Evolutionary conservation across 2,329 filamentous ascomycete genomes (phyloP).

Genomic region (Cryphonectria naterciae): DNA sequence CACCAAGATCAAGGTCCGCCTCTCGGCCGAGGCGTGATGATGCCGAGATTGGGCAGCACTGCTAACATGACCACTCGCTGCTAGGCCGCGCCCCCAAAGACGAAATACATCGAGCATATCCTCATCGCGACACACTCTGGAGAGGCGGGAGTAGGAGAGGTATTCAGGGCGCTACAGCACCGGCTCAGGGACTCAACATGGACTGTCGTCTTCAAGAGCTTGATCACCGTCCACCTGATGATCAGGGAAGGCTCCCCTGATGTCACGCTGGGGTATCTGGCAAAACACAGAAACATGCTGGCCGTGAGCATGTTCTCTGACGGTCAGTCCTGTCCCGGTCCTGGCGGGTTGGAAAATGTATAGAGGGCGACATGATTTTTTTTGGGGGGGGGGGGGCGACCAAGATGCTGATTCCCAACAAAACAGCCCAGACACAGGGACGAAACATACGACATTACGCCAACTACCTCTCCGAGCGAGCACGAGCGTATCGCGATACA

Average conservation of each 20-base stretch:
- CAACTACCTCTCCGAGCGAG: conserved; percentile 81
- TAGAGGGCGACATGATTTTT: no score
- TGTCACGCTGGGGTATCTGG: conserved; percentile 82
- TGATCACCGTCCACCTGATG: conserved; percentile 97
- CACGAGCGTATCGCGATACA: conserved; percentile 80
- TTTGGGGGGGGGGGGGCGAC: no score
- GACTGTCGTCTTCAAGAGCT: conserved; percentile 98
- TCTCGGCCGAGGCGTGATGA: conserved; percentile 6
- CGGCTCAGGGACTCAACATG: conserved; percentile 94
- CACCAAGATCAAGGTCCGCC: conserved; percentile 88
- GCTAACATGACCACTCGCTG: conserved; percentile 29
- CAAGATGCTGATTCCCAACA: conserved; percentile 31
- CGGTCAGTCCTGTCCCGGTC: conserved; percentile 59
- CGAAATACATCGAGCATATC: conserved; percentile 99
- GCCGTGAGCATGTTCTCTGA: conserved; percentile 92
- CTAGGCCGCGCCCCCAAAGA: conserved; percentile 92
- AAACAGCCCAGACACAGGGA: conserved; percentile 85
- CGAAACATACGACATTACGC: conserved; percentile 92
- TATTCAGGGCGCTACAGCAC: conserved; percentile 89
- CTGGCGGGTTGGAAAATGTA: not conserved
- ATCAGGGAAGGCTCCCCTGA: conserved; percentile 92
- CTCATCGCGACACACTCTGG: conserved; percentile 92
- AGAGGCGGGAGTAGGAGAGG: conserved; percentile 91
- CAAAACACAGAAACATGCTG: conserved; percentile 80
- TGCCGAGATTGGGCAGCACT: conserved; percentile 23